Evolutionary conservation across 805 yeast genomes (phyloP), one percentile per base, ranked within the genome.

Genomic region (Starmerella stellata): DNA sequence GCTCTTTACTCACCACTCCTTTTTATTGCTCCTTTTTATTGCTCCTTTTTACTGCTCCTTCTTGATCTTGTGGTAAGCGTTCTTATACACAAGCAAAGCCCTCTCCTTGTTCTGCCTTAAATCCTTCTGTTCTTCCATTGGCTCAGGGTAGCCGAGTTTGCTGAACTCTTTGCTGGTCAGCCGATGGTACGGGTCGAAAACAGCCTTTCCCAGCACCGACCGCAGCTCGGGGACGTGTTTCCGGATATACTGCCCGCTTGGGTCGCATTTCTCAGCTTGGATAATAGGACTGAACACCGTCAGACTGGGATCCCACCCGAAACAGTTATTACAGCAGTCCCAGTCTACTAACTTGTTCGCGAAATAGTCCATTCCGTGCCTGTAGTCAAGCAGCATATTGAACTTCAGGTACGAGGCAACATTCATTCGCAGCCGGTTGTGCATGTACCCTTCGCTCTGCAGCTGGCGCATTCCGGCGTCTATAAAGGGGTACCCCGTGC

Each of bases 231-330:
- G 72, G 1, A 69, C 61, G 74, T 74, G 69, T 36, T 56, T 49
- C 29, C 60, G 57, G 38, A 70, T 66, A 48, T 60, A 70, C 2
- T 50, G 51, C 4, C 72, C 72, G 7, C 63, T 52, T 1, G 63
- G 63, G 41, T 69, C 75, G 43, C 62, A 68, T 44, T 60, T 64
- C 44, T 61, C 63, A 21, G 68, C 62, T 44, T 71, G 75, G 2
- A 64, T 46, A 44, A 59, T 61, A 18, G 73, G 71, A 45, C 71
- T 70, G 51, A 71, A 67, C 4, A 69, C 64, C 18, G 75, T 57
- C 50, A 69, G 70, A 57, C 66, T 70, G 2, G 75, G 75, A 48
- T 70, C 75, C 77, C 75, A 71, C 2, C 75, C 75, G 5, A 71
- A 74, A 34, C 63, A 61, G 50, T 71, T 71, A 31, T 71, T 67